A percentile compares a stretch with the other conserved stretches of the same genome.
These are phyloP conservation scores for Rhododendron williamsianum DNA, from an alignment of 148 eudicot species.

Conservation along the genomic window DNA sequence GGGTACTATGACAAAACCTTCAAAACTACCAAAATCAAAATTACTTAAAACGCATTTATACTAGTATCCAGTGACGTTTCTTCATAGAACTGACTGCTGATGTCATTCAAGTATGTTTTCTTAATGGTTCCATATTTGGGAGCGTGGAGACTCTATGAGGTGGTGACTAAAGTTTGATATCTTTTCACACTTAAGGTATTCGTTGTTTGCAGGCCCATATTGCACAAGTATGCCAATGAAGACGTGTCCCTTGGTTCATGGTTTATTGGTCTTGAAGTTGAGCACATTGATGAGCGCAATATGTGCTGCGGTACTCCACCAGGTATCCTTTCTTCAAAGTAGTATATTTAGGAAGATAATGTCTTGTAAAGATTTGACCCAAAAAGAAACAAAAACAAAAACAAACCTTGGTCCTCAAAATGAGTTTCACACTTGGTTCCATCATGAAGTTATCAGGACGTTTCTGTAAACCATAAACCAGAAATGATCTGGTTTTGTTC, in stretches of 20 bases:
- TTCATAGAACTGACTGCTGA: background rate
- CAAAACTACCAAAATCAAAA: too few species aligned
- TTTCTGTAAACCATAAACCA: background rate
- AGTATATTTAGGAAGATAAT: background rate
- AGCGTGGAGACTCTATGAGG: background rate
- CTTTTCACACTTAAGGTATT: background rate
- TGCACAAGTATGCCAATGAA: constrained; percentile 92
- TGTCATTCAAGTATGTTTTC: background rate
- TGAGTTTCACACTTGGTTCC: background rate
- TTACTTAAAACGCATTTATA: too few species aligned
- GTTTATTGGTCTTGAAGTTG: constrained; percentile 93
- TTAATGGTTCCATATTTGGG: background rate
- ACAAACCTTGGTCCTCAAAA: background rate
- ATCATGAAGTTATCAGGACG: background rate
- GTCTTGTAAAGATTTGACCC: background rate
- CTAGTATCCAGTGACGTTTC: background rate
- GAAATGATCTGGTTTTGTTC: background rate
- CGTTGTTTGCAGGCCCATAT: constrained; percentile 51
- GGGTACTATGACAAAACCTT: background rate
- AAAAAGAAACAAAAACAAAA: background rate
- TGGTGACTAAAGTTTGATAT: background rate
- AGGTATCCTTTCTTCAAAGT: constrained; percentile 33
- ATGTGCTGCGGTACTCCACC: constrained; percentile 98
- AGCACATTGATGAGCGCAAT: constrained; percentile 84
- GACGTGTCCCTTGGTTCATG: constrained; percentile 91